phyloP scores from a whole-genome alignment of 2,329 filamentous ascomycete genomes.

The Fusarium torreyae region DNA sequence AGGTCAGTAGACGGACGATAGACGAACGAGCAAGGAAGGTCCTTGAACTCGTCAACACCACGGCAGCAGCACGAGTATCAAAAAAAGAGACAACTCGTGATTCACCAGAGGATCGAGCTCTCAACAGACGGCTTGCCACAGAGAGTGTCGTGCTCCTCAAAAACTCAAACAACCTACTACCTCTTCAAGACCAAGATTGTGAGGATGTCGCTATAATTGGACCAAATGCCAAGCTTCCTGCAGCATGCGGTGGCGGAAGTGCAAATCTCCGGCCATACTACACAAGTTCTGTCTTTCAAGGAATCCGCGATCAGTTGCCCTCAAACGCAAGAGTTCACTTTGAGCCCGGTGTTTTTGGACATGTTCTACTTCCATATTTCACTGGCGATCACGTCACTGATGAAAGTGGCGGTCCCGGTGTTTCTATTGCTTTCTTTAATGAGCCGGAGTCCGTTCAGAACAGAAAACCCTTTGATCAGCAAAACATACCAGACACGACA shows the following conservation, averaged over 20 bases:
- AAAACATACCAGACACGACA: slow-evolving; percentile 44
- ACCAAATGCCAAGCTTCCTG: slow-evolving; percentile 63
- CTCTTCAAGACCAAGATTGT: slow-evolving; percentile 53
- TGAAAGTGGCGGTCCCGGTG: slow-evolving; percentile 1
- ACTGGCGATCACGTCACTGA: slow-evolving; percentile 16
- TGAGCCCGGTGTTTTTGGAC: slow-evolving; percentile 32
- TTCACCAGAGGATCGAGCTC: slow-evolving; percentile 17
- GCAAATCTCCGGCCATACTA: slow-evolving; percentile 54
- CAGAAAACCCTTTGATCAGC: slow-evolving; percentile 39
- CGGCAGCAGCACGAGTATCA: slow-evolving; percentile 7
- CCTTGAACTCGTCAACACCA: slow-evolving; percentile 14
- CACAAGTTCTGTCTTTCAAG: slow-evolving; percentile 52
- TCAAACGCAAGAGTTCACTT: neutral
- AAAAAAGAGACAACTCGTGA: slow-evolving; percentile 27
- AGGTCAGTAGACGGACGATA: slow-evolving; percentile 1
- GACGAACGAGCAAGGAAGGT: slow-evolving; percentile 22
- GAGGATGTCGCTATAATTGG: slow-evolving; percentile 67
- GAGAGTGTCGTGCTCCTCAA: slow-evolving; percentile 74
- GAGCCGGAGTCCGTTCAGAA: slow-evolving; percentile 11
- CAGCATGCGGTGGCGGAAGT: slow-evolving; percentile 54
- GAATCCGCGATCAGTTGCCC: slow-evolving; percentile 40
- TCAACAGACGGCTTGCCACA: slow-evolving; percentile 15
- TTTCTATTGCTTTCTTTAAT: slow-evolving; percentile 28
- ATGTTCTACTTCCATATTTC: slow-evolving; percentile 22
- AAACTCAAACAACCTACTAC: slow-evolving; percentile 71